phyloP scores from a whole-genome alignment of 768 basidiomycete species.

The Gloeophyllum trabeum region DNA sequence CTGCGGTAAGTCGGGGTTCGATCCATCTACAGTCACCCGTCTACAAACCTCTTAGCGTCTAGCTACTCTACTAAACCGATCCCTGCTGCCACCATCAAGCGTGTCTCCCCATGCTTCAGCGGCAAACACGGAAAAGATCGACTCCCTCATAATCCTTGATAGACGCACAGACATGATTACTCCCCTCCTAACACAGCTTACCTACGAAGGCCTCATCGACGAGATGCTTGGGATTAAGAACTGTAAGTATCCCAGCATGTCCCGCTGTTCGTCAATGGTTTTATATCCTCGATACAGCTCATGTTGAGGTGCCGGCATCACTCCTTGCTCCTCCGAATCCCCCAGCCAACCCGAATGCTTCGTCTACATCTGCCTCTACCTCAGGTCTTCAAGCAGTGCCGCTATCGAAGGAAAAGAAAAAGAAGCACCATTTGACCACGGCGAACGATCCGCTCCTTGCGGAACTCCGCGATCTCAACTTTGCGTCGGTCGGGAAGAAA shows the following conservation, averaged over 20 bases:
- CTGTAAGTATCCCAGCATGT: conserved; percentile 35
- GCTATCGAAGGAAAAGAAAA: conserved; percentile 70
- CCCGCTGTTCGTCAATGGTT: conserved; percentile 1
- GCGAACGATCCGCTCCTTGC: conserved; percentile 68
- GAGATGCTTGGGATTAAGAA: conserved; percentile 87
- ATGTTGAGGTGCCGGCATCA: conserved; percentile 71
- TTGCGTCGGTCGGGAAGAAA: conserved; percentile 76
- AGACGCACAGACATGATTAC: conserved; percentile 92
- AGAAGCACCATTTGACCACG: conserved; percentile 80
- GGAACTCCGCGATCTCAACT: conserved; percentile 86
- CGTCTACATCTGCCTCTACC: conserved; percentile 28
- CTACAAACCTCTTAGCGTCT: conserved; percentile 45
- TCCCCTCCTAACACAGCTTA: conserved; percentile 88
- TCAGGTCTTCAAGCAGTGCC: conserved; percentile 32
- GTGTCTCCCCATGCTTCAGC: conserved; percentile 24
- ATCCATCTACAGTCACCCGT: neutral
- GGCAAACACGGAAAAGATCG: conserved; percentile 53
- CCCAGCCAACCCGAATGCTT: conserved; percentile 18
- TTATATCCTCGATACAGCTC: conserved; percentile 32
- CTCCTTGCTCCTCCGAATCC: conserved; percentile 46
- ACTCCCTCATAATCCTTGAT: conserved; percentile 83
- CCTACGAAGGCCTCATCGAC: conserved; percentile 93
- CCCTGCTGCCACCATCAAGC: conserved; percentile 26
- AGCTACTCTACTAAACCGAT: conserved; percentile 56
- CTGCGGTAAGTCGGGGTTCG: conserved; percentile 37